A percentile compares a stretch with the other conserved stretches of the same genome.
These are phyloP conservation scores for Macadamia integrifolia DNA, from an alignment of 164 flowering plant genomes.

Conservation along the genomic window DNA sequence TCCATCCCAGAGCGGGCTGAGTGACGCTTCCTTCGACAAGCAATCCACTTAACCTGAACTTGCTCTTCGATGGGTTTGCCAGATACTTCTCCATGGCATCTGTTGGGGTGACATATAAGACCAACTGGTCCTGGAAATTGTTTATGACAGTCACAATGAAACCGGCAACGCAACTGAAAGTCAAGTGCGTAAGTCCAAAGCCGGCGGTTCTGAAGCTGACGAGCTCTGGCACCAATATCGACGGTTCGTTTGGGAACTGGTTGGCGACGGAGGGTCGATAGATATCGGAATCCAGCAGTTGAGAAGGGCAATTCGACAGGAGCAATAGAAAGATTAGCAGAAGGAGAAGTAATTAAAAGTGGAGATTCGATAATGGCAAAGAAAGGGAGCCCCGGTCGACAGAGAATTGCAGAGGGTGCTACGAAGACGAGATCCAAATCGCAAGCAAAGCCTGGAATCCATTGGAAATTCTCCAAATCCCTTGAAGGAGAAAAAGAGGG, in stretches of 20 bases:
- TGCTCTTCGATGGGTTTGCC: slow-evolving; percentile 45
- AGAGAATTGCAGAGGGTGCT: slow-evolving; percentile 1
- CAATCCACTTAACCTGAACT: slow-evolving; percentile 76
- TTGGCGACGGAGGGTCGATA: slow-evolving; percentile 47
- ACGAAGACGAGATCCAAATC: slow-evolving; percentile 12
- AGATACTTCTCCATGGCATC: slow-evolving; percentile 62
- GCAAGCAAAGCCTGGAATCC: slow-evolving; percentile 7
- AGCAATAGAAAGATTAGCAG: not conserved
- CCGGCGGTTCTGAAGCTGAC: slow-evolving; percentile 79
- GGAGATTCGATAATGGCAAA: slow-evolving; percentile 7
- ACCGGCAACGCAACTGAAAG: slow-evolving; percentile 72
- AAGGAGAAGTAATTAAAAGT: slow-evolving; percentile 1
- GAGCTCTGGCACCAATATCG: slow-evolving; percentile 77
- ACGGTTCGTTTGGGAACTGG: slow-evolving; percentile 34
- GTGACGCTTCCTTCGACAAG: slow-evolving; percentile 80
- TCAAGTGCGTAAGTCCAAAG: slow-evolving; percentile 77
- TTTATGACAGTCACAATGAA: slow-evolving; percentile 63
- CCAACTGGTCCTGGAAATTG: slow-evolving; percentile 74
- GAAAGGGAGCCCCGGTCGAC: not conserved
- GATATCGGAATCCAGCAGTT: slow-evolving; percentile 25
- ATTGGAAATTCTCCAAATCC: not conserved
- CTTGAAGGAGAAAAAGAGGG: not conserved
- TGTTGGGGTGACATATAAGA: slow-evolving; percentile 80
- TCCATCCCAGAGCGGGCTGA: slow-evolving; percentile 59
- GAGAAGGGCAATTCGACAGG: slow-evolving; percentile 8